Evolutionary conservation across 345 rosid genomes (phyloP), one percentile per base, ranked within the genome.

Genomic region (Diplotaxis tenuifolia): DNA sequence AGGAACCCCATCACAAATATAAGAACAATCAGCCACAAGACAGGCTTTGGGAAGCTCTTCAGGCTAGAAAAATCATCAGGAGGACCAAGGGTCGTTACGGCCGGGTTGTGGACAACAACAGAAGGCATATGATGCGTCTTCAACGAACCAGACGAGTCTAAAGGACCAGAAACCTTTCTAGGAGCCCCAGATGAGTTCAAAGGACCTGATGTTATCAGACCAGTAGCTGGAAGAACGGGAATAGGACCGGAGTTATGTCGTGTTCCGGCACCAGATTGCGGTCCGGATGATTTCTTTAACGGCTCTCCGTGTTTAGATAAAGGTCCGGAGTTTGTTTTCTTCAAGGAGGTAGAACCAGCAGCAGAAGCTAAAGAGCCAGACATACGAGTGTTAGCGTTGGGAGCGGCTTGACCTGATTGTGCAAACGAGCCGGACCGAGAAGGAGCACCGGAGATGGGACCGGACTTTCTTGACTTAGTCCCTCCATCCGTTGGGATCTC

Each of bases 1-100:
- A 96, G 88, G 85, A 96, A 96, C 19, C 99, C 98, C 99, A 92
- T 96, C 57, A 96, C 79, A 52, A 92, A 96, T 31, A 96, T 89
- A 36, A 96, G 91, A 74, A 87, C 83, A 68, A 96, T 72, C 20
- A 91, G 82, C 97, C 96, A 92, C 72, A 92, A 50, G 67, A 92
- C 89, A 27, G 89, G 88, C 86, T 89, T 96, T 5, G 99, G 98
- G 81, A 96, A 88, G 86, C 85, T 92, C 83, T 81, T 87, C 79
- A 73, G 80, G 81, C 89, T 86, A 23, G 97, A 90, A 76, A 84
- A 92, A 64, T 88, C 93, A 83, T 87, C 96, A 21, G 89, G 97
- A 72, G 90, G 93, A 83, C 74, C 83, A 74, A 96, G 88, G 65
- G 86, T 75, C 56, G 91, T 92, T 59, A 96, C 90, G 2, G 99